Conservation (phyloP, 2,329 filamentous ascomycete genomes). For the Aspergillus sojae region DNA sequence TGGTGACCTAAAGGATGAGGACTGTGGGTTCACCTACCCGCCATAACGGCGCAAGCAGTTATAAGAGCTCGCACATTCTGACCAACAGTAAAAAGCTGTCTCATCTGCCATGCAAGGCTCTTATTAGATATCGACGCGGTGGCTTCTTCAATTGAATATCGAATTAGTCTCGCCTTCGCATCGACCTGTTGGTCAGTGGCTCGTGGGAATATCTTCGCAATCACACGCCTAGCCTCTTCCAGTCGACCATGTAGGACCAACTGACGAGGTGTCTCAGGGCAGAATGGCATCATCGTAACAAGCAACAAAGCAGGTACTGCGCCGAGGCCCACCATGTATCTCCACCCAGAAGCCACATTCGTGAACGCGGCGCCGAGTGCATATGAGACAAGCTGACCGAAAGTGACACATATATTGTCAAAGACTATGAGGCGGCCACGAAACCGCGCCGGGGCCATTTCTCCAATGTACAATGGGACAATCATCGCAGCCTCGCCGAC, state of each 20-base stretch:
- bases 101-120: constrained; percentile 45
- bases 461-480: constrained; percentile 52
- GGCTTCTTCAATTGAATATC: constrained; percentile 40
- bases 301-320: constrained; percentile 52
- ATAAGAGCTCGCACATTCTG: constrained; percentile 50
- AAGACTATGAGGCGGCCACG: constrained; percentile 44
- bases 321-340: constrained; percentile 54
- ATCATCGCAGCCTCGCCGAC: constrained; percentile 55
- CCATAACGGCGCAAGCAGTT: constrained; percentile 52
- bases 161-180: constrained; percentile 50
- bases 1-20: constrained; percentile 50
- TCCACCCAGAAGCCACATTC: constrained; percentile 49
- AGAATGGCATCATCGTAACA: constrained; percentile 46
- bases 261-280: constrained; percentile 54
- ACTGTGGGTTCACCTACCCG: constrained; percentile 41
- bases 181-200: constrained; percentile 45
- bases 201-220: constrained; percentile 30
- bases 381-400: constrained; percentile 47
- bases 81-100: constrained; percentile 49
- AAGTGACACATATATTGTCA: constrained; percentile 52
- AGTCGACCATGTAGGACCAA: constrained; percentile 46
- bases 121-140: constrained; percentile 34
- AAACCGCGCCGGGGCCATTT: constrained; percentile 54
- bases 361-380: constrained; percentile 47
- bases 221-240: constrained; percentile 42